A percentile compares a stretch with the other conserved stretches of the same genome.
phyloP scores from a whole-genome alignment of 768 basidiomycete species.

The Gymnopilus junonius region DNA sequence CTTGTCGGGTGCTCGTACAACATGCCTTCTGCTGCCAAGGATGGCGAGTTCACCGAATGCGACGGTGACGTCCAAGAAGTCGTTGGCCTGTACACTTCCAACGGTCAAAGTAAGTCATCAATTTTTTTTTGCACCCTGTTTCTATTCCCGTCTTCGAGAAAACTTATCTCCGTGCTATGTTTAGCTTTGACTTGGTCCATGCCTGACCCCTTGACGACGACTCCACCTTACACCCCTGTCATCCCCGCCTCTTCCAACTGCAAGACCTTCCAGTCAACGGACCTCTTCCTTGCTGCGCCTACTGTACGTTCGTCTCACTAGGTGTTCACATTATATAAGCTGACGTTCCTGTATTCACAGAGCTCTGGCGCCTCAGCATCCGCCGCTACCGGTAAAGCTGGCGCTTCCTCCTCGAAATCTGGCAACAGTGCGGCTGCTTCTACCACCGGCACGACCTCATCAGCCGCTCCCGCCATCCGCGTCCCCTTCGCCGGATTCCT shows the following conservation, averaged over 20 bases:
- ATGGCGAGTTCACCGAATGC: conserved; percentile 65
- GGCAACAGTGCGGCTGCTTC: neutral
- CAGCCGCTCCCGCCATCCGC: neutral
- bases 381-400: neutral
- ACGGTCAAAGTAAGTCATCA: conserved; percentile 33
- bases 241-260: conserved; percentile 47
- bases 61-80: conserved; percentile 64
- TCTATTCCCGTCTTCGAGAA: conserved; percentile 42
- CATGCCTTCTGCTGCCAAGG: conserved; percentile 60
- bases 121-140: conserved; percentile 25
- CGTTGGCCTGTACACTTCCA: conserved; percentile 49
- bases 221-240: conserved; percentile 44
- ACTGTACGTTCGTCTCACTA: neutral
- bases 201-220: conserved; percentile 24
- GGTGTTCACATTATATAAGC: neutral
- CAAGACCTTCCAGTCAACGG: conserved; percentile 31
- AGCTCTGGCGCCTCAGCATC: neutral
- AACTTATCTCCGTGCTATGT: conserved; percentile 15
- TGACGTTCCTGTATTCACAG: neutral
- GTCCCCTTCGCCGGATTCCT: neutral
- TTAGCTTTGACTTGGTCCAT: conserved; percentile 20
- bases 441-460: neutral
- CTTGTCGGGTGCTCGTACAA: conserved; percentile 75
- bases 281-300: conserved; percentile 28
- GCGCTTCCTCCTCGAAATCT: neutral